A percentile compares a stretch with the other conserved stretches of the same genome.
These are phyloP conservation scores for Fusarium sambucinum DNA, from an alignment of 2,329 filamentous ascomycete genomes.

Conservation along the genomic window DNA sequence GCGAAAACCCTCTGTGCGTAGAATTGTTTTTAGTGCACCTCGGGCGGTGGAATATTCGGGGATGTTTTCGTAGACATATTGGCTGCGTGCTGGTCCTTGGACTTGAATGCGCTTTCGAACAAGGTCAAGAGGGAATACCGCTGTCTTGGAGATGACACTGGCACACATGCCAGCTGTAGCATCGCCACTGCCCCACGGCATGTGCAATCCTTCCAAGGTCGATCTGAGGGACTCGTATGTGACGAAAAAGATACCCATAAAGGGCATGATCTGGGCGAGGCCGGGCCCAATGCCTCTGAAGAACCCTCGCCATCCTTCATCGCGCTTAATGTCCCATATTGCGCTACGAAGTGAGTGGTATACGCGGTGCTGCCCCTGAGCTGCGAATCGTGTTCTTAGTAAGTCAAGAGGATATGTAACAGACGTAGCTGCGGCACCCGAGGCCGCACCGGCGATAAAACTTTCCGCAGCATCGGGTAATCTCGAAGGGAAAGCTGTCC, in stretches of 20 bases:
- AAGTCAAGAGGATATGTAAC: conserved; percentile 93
- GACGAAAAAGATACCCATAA: conserved; percentile 97
- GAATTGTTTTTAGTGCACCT: conserved; percentile 74
- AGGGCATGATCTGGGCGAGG: conserved; percentile 89
- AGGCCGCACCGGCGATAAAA: conserved; percentile 85
- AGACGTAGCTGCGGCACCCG: conserved; percentile 84
- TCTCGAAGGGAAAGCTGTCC: conserved; percentile 58
- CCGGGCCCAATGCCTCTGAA: conserved; percentile 88
- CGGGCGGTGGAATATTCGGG: conserved; percentile 81
- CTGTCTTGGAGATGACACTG: conserved; percentile 85
- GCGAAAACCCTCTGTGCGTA: conserved; percentile 77
- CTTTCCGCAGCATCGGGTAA: conserved; percentile 78
- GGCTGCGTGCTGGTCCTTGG: conserved; percentile 84
- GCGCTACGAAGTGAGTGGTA: conserved; percentile 79
- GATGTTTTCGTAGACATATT: conserved; percentile 88
- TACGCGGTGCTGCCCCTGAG: conserved; percentile 84
- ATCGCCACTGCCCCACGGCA: conserved; percentile 83
- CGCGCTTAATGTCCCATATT: conserved; percentile 75
- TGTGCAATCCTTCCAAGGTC: conserved; percentile 64
- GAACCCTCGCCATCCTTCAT: conserved; percentile 84
- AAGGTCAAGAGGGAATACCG: conserved; percentile 91
- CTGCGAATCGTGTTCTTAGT: conserved; percentile 94
- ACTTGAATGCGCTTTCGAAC: conserved; percentile 95
- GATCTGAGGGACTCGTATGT: conserved; percentile 82
- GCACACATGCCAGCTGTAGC: conserved; percentile 85